A percentile compares a stretch with the other conserved stretches of the same genome.
Conservation (phyloP, 768 basidiomycete genomes). For the Boletus vermiculosoides region DNA sequence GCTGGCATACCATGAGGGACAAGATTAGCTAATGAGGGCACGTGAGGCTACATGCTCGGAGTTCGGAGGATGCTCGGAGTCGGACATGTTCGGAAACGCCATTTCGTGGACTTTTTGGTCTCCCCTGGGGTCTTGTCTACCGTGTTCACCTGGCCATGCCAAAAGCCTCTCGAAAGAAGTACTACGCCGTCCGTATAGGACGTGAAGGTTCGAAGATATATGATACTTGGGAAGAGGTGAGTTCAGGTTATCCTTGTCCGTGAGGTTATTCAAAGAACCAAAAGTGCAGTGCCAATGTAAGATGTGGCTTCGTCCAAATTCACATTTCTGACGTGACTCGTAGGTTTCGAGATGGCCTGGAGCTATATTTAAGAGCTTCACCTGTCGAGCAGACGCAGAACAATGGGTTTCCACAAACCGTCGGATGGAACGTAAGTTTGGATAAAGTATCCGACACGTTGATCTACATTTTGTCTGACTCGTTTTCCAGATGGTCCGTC, state of each 20-base stretch:
- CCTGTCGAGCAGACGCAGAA: conserved; percentile 43
- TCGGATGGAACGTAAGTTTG: conserved; percentile 19
- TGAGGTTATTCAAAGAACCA: background rate
- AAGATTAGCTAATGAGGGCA: too few relatives aligned
- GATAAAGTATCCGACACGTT: background rate
- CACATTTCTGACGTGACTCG: background rate
- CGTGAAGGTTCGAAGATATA: conserved; percentile 59
- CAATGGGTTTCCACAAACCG: conserved; percentile 41
- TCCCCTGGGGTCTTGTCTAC: background rate
- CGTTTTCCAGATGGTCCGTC: conserved; percentile 5
- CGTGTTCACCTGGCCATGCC: conserved; percentile 23
- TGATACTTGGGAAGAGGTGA: conserved; percentile 58
- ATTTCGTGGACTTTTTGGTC: too few relatives aligned
- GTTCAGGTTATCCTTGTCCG: conserved; percentile 9
- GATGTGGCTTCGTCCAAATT: background rate
- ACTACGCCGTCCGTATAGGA: conserved; percentile 61
- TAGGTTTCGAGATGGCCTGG: conserved; percentile 55
- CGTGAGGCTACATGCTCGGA: too few relatives aligned
- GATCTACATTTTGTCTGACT: background rate
- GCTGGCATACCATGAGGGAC: too few relatives aligned
- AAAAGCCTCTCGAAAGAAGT: conserved; percentile 40
- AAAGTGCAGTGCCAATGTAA: conserved; percentile 51
- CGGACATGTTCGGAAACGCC: too few relatives aligned
- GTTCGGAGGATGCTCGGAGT: too few relatives aligned
- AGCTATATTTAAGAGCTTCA: conserved; percentile 54